phyloP scores from a whole-genome alignment of 1,284 basidiomycete genomes.

The Hypsizygus ulmarius region DNA sequence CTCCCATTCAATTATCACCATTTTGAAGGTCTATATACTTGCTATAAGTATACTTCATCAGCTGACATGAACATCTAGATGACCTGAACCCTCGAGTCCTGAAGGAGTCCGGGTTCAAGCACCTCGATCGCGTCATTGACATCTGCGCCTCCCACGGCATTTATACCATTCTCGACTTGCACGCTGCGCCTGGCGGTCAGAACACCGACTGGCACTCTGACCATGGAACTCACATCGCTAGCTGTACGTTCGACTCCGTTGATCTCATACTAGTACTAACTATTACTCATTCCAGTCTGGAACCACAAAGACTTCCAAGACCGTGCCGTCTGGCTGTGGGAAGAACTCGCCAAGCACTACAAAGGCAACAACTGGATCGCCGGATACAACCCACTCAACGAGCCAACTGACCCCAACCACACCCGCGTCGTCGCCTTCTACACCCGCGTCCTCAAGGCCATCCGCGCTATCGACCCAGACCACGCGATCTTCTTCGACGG shows the following conservation, averaged over 20 bases:
- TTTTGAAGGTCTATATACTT: constrained; percentile 47
- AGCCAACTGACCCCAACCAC: constrained; percentile 64
- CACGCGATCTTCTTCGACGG: constrained; percentile 71
- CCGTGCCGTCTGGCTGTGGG: constrained; percentile 69
- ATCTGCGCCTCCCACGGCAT: constrained; percentile 59
- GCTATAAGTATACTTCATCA: neutral
- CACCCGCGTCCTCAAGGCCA: constrained; percentile 59
- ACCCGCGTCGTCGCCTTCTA: constrained; percentile 59
- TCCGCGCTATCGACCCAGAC: constrained; percentile 60
- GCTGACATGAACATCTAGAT: constrained; percentile 34
- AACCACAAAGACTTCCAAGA: constrained; percentile 78
- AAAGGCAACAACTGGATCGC: constrained; percentile 68
- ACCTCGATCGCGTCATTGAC: constrained; percentile 50
- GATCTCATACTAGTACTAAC: neutral
- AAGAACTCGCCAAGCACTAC: constrained; percentile 63
- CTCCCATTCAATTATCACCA: constrained; percentile 67
- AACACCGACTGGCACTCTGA: constrained; percentile 43
- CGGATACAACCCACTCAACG: constrained; percentile 76
- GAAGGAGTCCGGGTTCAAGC: constrained; percentile 59
- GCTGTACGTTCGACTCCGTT: constrained; percentile 19
- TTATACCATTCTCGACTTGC: constrained; percentile 59
- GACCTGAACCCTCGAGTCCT: constrained; percentile 65
- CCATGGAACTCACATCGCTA: constrained; percentile 36
- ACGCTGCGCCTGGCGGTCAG: constrained; percentile 58
- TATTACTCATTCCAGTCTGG: constrained; percentile 46